A percentile compares a stretch with the other conserved stretches of the same genome.
phyloP scores from a whole-genome alignment of 2,329 filamentous ascomycete species.

The Cladosporium sp. region DNA sequence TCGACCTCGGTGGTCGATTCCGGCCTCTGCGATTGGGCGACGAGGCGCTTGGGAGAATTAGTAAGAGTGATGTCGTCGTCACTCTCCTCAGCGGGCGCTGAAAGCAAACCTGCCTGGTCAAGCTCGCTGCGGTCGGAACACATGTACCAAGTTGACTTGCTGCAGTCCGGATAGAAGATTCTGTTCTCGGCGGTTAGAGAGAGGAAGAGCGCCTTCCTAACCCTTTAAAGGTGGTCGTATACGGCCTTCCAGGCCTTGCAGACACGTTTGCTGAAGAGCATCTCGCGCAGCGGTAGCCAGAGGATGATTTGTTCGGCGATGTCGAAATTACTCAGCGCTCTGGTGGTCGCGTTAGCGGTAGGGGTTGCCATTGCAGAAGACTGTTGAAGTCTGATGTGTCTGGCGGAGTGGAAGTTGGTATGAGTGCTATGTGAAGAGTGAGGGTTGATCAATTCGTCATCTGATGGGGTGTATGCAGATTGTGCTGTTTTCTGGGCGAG shows the following conservation, averaged over 20 bases:
- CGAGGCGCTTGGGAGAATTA: background rate
- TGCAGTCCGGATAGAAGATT: background rate
- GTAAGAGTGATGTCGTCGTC: background rate
- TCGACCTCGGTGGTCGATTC: no score
- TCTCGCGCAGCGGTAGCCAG: constrained; percentile 3
- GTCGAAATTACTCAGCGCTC: constrained; percentile 10
- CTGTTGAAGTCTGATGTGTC: background rate
- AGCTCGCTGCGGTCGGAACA: background rate
- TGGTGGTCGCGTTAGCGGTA: background rate
- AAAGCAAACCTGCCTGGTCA: background rate
- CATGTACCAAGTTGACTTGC: background rate
- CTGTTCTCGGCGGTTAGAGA: background rate
- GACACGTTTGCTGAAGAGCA: constrained; percentile 10
- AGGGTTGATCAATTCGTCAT: no score
- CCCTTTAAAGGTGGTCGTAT: background rate
- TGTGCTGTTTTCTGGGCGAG: background rate
- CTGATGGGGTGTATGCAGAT: background rate
- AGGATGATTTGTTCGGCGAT: constrained; percentile 16
- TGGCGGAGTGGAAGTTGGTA: background rate
- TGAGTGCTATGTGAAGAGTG: background rate
- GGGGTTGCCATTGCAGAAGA: background rate
- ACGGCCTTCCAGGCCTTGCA: constrained; percentile 6
- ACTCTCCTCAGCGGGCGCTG: background rate
- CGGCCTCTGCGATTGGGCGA: no score
- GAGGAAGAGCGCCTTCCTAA: background rate